Evolutionary conservation across 2,329 filamentous ascomycete species (phyloP).

Genomic region (Cladosporium sp.): DNA sequence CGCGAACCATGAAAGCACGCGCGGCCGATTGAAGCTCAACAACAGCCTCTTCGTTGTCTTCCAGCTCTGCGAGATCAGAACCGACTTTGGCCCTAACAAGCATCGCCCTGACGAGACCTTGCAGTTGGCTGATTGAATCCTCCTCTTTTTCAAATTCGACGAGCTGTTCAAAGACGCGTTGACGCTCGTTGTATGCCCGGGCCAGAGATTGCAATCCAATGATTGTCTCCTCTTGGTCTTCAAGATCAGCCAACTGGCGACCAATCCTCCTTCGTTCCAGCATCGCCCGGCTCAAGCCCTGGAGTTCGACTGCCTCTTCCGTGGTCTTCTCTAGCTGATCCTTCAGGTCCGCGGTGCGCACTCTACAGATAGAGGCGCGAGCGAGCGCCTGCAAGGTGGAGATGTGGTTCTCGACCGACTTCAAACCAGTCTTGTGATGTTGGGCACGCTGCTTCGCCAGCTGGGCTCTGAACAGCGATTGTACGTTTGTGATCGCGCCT

Average conservation of each 20-base stretch:
- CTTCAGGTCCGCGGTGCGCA: slow-evolving; percentile 22
- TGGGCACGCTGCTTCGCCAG: slow-evolving; percentile 47
- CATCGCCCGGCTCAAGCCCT: slow-evolving; percentile 50
- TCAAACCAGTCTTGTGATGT: slow-evolving; percentile 13
- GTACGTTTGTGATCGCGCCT: slow-evolving; percentile 49
- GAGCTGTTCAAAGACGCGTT: slow-evolving; percentile 59
- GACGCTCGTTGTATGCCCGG: slow-evolving; percentile 62
- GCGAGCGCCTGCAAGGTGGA: slow-evolving; percentile 37
- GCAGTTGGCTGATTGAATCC: slow-evolving; percentile 63
- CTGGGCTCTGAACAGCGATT: slow-evolving; percentile 63
- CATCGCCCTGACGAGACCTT: slow-evolving; percentile 74
- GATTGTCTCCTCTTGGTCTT: slow-evolving; percentile 54
- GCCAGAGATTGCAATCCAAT: slow-evolving; percentile 62
- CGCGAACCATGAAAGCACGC: slow-evolving; percentile 69
- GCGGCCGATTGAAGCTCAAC: slow-evolving; percentile 70
- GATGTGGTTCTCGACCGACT: slow-evolving; percentile 18
- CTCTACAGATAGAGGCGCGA: slow-evolving; percentile 28
- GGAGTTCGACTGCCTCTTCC: slow-evolving; percentile 43
- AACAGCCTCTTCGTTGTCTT: slow-evolving; percentile 76
- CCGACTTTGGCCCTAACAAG: slow-evolving; percentile 71
- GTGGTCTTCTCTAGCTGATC: slow-evolving; percentile 43
- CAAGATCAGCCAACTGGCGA: slow-evolving; percentile 50
- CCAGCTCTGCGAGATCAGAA: slow-evolving; percentile 68
- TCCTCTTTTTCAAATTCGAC: slow-evolving; percentile 67
- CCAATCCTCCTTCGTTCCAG: slow-evolving; percentile 41